Percentiles rank a stretch among this genome's conserved stretches.
phyloP scores from a whole-genome alignment of 2,329 filamentous ascomycete species.

The Colletotrichum sp. region DNA sequence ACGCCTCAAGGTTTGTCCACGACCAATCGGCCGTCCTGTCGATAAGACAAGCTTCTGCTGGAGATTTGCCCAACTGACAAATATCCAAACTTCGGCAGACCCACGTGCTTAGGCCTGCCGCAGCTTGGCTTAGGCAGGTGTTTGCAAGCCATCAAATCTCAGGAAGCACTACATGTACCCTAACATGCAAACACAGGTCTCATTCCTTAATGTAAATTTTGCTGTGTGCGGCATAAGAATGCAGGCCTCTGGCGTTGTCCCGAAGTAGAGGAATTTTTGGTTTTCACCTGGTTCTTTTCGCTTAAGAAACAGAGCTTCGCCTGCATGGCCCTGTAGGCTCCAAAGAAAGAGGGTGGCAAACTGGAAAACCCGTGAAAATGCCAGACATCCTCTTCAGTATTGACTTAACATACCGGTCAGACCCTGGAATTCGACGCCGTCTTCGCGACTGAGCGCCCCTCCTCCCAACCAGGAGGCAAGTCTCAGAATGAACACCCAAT shows the following conservation, averaged over 20 bases:
- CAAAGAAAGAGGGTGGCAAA: neutral
- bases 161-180: neutral
- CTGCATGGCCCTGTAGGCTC: neutral
- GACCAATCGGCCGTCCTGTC: rapidly evolving
- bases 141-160: neutral
- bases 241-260: too few species aligned
- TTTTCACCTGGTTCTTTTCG: neutral
- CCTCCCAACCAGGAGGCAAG: neutral
- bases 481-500: neutral
- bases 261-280: neutral
- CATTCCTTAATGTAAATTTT: neutral
- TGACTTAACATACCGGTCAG: neutral
- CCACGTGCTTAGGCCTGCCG: neutral
- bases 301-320: neutral
- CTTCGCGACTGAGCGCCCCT: neutral
- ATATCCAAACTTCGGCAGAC: neutral
- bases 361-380: too few species aligned
- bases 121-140: neutral
- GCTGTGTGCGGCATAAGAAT: too few species aligned
- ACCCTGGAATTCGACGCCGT: neutral
- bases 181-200: neutral
- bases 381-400: too few species aligned
- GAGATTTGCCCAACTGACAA: neutral
- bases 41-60: neutral
- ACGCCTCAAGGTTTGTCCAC: neutral